These are phyloP conservation scores for Schizonepeta tenuifolia DNA, from an alignment of 257 asterid genomes.

Conservation along the genomic window DNA sequence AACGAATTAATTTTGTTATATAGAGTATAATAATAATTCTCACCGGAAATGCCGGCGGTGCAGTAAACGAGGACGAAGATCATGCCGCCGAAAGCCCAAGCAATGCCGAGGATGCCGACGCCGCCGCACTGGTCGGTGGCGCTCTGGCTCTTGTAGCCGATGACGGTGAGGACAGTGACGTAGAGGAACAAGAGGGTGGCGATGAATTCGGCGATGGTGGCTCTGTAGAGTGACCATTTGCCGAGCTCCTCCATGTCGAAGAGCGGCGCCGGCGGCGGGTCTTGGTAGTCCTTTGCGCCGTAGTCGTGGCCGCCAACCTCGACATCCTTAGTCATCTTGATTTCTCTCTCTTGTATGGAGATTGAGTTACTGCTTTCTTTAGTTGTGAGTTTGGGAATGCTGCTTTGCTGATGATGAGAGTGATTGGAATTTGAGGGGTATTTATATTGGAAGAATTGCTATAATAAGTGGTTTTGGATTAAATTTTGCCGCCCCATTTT, in stretches of 20 bases:
- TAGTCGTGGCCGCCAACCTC: slow-evolving; percentile 56
- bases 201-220: slow-evolving; percentile 69
- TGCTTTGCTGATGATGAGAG: background rate
- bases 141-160: slow-evolving; percentile 68
- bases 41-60: slow-evolving; percentile 83
- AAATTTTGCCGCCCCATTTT: slow-evolving; percentile 46
- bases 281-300: slow-evolving; percentile 63
- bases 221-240: slow-evolving; percentile 75
- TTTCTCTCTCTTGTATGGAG: background rate
- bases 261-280: slow-evolving; percentile 71
- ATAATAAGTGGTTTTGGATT: slow-evolving; percentile 20
- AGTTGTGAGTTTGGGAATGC: background rate
- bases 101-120: slow-evolving; percentile 80
- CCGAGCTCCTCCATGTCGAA: slow-evolving; percentile 61
- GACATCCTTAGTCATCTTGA: slow-evolving; percentile 54
- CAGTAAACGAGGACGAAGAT: slow-evolving; percentile 80
- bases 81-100: slow-evolving; percentile 93
- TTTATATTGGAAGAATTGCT: slow-evolving; percentile 35
- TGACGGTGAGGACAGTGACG: slow-evolving; percentile 69
- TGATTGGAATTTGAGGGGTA: slow-evolving; percentile 34
- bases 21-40: too few relatives aligned
- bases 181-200: slow-evolving; percentile 73
- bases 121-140: slow-evolving; percentile 65
- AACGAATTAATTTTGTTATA: too few relatives aligned
- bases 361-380: too few relatives aligned